Conservation (phyloP, 1,139 yeast species). For the Zygoascus meyerae region DNA sequence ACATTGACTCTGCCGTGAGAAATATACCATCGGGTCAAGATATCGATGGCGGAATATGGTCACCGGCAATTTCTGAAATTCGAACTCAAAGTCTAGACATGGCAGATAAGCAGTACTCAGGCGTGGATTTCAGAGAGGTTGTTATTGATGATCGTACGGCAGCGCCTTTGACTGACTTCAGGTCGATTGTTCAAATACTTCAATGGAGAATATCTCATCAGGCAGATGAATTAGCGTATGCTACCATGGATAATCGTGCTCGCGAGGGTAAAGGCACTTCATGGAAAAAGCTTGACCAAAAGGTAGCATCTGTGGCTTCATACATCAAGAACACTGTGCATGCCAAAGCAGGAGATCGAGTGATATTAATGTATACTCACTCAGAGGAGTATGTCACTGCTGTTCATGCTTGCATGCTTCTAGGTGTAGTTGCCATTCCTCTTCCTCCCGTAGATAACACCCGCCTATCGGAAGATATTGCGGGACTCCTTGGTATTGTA, state of each 20-base stretch:
- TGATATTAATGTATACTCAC: slow-evolving; percentile 77
- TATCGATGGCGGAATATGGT: slow-evolving; percentile 79
- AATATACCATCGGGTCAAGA: slow-evolving; percentile 76
- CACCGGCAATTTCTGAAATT: slow-evolving; percentile 57
- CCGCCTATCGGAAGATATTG: slow-evolving; percentile 68
- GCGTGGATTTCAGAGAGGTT: slow-evolving; percentile 69
- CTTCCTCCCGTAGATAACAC: slow-evolving; percentile 67
- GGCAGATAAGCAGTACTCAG: slow-evolving; percentile 60
- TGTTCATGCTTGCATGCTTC: slow-evolving; percentile 75
- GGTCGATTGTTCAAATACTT: slow-evolving; percentile 63
- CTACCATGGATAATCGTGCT: slow-evolving; percentile 45
- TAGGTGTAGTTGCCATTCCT: slow-evolving; percentile 80
- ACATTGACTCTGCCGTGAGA: slow-evolving; percentile 58
- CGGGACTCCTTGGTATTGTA: slow-evolving; percentile 59
- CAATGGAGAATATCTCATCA: slow-evolving; percentile 72
- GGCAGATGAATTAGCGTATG: slow-evolving; percentile 77
- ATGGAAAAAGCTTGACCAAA: slow-evolving; percentile 79
- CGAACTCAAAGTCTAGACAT: slow-evolving; percentile 46
- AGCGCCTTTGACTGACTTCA: slow-evolving; percentile 66
- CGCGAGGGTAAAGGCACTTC: slow-evolving; percentile 54
- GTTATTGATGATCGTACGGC: slow-evolving; percentile 75
- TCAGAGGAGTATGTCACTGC: slow-evolving; percentile 85
- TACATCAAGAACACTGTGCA: slow-evolving; percentile 47
- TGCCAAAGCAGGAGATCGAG: slow-evolving; percentile 62
- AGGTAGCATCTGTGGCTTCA: slow-evolving; percentile 66